phyloP scores from a whole-genome alignment of 2,329 filamentous ascomycete genomes.

The Kalmusia sp. region DNA sequence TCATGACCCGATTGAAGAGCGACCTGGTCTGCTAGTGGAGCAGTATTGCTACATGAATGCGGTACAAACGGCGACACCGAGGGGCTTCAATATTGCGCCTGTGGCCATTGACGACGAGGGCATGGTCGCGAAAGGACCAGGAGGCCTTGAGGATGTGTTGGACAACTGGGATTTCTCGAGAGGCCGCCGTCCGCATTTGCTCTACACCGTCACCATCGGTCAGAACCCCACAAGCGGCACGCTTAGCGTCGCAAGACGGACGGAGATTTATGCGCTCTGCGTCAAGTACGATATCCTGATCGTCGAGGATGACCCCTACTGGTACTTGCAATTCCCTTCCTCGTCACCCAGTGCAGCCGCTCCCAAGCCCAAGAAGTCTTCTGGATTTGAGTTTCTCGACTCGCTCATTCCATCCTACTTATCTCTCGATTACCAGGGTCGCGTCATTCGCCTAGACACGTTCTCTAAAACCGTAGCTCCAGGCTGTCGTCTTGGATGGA shows the following conservation, averaged over 20 bases:
- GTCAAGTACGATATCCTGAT: constrained; percentile 88
- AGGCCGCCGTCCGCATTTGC: constrained; percentile 79
- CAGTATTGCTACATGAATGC: constrained; percentile 82
- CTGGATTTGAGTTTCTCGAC: constrained; percentile 80
- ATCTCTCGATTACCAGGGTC: constrained; percentile 80
- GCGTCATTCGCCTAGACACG: constrained; percentile 88
- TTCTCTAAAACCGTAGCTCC: constrained; percentile 94
- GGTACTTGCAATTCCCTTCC: constrained; percentile 89
- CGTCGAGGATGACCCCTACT: constrained; percentile 94
- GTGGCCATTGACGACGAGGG: constrained; percentile 81
- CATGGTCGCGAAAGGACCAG: constrained; percentile 76
- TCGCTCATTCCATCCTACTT: constrained; percentile 84
- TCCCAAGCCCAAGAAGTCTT: constrained; percentile 56
- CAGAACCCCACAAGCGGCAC: constrained; percentile 87
- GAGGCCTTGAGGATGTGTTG: constrained; percentile 78
- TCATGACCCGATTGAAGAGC: constrained; percentile 69
- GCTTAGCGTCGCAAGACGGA: constrained; percentile 74
- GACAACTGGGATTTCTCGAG: constrained; percentile 79
- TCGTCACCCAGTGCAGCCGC: constrained; percentile 54
- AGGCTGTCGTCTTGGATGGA: constrained; percentile 88
- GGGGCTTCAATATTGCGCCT: constrained; percentile 75
- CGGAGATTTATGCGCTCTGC: constrained; percentile 80
- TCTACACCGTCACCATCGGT: constrained; percentile 92
- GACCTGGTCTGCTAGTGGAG: constrained; percentile 82
- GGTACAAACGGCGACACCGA: constrained; percentile 69